Base-by-base conservation (phyloP, 2,329 filamentous ascomycete genomes). In the Cercospora janseana region DNA sequence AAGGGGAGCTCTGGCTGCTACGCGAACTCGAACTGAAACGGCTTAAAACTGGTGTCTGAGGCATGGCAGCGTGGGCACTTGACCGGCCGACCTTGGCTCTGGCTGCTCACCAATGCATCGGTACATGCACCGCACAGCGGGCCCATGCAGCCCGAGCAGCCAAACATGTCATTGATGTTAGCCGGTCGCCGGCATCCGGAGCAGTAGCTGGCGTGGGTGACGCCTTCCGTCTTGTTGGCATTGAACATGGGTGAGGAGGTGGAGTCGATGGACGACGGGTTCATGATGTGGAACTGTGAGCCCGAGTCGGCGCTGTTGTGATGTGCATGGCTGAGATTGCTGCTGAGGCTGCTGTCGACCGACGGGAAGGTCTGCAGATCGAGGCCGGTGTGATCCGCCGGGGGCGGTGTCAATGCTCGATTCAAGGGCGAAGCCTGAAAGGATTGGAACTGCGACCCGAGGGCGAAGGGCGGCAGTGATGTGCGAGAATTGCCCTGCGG, bases 121-220 rank as follows among this genome's bases (percentile, higher is more conserved):
- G 96, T 89, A 63, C 92, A 97, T 52, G 89, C 83, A 57, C 85
- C 82, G 69, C 93, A 97, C 42, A 97, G 79, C 12, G 91, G 92
- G 67, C 89, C 95, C 57, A 97, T 95, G 69, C 93, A 97, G 69
- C 96, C 91, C 1, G 91, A 95, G 69, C 92, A 97, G 16, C 92
- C 92, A 65, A 90, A 96, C 26, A 88, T 93, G 63, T 92, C 87
- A 63, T 83, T 85, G 20, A 97, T 74, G 8, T 85, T 74, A 44
- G 86, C 91, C 13, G 90, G 76, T 28, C 85, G 82, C 57, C 88
- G 83, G 66, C 92, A 97, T 40, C 86, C 87, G 15, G 91, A 88
- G 68, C 92, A 97, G 67, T 95, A 95, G 32, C 97, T 43, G 42
- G 37, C 49, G 24, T 40, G 38, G 9, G 37, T 26, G 13, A 51